Evolutionary conservation across 1,139 yeast genomes (phyloP).

Genomic region (Yamadazyma dendronema): DNA sequence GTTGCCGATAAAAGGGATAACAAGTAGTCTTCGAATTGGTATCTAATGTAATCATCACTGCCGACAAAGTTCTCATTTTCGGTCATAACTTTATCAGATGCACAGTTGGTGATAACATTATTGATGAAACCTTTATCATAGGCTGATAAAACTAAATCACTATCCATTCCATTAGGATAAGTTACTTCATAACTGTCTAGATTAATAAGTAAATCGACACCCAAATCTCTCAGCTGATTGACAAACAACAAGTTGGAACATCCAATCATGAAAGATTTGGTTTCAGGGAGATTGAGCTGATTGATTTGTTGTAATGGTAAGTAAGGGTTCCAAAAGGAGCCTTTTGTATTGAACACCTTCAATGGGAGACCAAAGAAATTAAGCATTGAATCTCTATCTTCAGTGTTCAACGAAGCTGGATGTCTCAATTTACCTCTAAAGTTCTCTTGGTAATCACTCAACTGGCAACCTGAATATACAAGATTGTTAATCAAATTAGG

Average conservation of each 20-base stretch:
- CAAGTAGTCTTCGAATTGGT: conserved; percentile 86
- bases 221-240: conserved; percentile 59
- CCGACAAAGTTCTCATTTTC: conserved; percentile 46
- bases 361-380: conserved; percentile 86
- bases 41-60: conserved; percentile 85
- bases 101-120: conserved; percentile 19
- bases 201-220: conserved; percentile 45
- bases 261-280: conserved; percentile 75
- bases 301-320: conserved; percentile 88
- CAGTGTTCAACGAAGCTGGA: conserved; percentile 73
- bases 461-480: conserved; percentile 79
- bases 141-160: conserved; percentile 51
- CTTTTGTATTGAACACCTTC: conserved; percentile 75
- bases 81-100: conserved; percentile 14
- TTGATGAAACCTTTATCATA: conserved; percentile 78
- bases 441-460: conserved; percentile 53
- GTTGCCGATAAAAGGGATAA: conserved; percentile 71
- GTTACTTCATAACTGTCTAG: conserved; percentile 34
- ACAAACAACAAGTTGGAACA: conserved; percentile 81
- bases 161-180: conserved; percentile 43
- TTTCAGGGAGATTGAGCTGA: conserved; percentile 57
- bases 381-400: conserved; percentile 74
- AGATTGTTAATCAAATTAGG: conserved; percentile 76
- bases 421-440: conserved; percentile 47
- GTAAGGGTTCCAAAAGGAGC: conserved; percentile 90